Percentiles rank a stretch among this genome's conserved stretches.
phyloP scores from a whole-genome alignment of 805 yeast genomes.

The Zygosaccharomyces pseudorouxii region DNA sequence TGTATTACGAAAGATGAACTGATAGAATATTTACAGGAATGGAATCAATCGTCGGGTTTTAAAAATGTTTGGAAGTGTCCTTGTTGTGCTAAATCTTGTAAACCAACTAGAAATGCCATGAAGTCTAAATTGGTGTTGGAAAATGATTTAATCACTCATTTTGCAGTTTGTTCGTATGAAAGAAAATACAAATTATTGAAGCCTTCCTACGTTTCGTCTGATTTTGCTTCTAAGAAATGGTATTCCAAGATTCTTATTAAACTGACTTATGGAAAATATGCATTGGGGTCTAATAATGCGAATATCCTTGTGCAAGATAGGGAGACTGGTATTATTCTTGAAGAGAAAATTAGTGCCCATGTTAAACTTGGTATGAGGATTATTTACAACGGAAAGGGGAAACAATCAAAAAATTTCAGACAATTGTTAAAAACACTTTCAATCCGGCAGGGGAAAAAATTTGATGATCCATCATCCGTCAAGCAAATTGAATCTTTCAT shows the following conservation, averaged over 20 bases:
- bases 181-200: slow-evolving; percentile 60
- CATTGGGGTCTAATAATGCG: slow-evolving; percentile 85
- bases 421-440: slow-evolving; percentile 61
- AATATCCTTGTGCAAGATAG: slow-evolving; percentile 93
- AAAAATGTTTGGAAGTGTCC: slow-evolving; percentile 69
- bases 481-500: slow-evolving; percentile 71
- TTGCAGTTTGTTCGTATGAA: slow-evolving; percentile 78
- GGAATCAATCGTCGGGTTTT: slow-evolving; percentile 35
- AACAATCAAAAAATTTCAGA: slow-evolving; percentile 54
- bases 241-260: slow-evolving; percentile 76
- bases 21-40: slow-evolving; percentile 44
- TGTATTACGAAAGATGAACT: slow-evolving; percentile 43
- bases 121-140: slow-evolving; percentile 34
- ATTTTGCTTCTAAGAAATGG: slow-evolving; percentile 85
- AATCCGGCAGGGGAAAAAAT: slow-evolving; percentile 77
- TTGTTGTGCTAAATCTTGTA: slow-evolving; percentile 60
- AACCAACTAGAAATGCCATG: slow-evolving; percentile 43
- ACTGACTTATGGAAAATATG: slow-evolving; percentile 82
- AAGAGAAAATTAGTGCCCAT: slow-evolving; percentile 87
- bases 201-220: slow-evolving; percentile 70
- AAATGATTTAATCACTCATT: slow-evolving; percentile 74
- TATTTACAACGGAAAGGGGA: slow-evolving; percentile 69
- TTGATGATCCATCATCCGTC: slow-evolving; percentile 65
- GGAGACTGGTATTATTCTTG: slow-evolving; percentile 79
- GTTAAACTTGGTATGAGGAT: slow-evolving; percentile 84